Evolutionary conservation across 2,329 filamentous ascomycete genomes (phyloP).

Genomic region (Trichoderma afroharzianum): DNA sequence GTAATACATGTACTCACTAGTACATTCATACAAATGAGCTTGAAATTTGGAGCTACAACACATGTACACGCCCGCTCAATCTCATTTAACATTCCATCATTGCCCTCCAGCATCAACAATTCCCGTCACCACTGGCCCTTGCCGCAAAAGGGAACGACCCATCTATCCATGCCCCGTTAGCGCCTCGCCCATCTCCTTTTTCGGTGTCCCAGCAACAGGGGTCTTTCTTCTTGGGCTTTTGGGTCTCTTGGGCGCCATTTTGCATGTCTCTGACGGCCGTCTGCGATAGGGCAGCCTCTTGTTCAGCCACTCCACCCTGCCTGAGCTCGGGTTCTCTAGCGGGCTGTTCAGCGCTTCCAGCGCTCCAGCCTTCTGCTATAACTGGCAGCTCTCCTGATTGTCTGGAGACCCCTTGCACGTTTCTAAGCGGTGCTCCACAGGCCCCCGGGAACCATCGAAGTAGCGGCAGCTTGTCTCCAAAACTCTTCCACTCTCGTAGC

Average conservation of each 20-base stretch:
- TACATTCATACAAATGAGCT: neutral
- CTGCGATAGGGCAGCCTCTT: neutral
- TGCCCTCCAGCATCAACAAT: neutral
- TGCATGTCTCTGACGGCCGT: neutral
- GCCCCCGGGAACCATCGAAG: neutral
- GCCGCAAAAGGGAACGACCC: neutral
- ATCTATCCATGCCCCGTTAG: neutral
- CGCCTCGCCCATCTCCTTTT: conserved; percentile 14
- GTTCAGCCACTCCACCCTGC: neutral
- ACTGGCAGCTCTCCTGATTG: conserved; percentile 12
- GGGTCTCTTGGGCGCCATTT: neutral
- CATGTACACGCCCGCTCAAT: neutral
- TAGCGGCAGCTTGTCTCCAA: neutral
- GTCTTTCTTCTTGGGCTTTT: neutral
- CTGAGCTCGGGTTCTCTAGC: neutral
- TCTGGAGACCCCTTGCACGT: neutral
- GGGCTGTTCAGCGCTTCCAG: neutral
- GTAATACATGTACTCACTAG: neutral
- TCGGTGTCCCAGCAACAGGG: conserved; percentile 14
- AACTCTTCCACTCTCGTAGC: neutral
- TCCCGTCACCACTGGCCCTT: neutral
- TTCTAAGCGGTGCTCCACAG: conserved; percentile 12
- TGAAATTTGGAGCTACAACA: neutral
- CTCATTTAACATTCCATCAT: conserved; percentile 12
- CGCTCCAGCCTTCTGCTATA: neutral